Base-by-base conservation (phyloP, 805 yeast species). In the Komagataella pastoris region DNA sequence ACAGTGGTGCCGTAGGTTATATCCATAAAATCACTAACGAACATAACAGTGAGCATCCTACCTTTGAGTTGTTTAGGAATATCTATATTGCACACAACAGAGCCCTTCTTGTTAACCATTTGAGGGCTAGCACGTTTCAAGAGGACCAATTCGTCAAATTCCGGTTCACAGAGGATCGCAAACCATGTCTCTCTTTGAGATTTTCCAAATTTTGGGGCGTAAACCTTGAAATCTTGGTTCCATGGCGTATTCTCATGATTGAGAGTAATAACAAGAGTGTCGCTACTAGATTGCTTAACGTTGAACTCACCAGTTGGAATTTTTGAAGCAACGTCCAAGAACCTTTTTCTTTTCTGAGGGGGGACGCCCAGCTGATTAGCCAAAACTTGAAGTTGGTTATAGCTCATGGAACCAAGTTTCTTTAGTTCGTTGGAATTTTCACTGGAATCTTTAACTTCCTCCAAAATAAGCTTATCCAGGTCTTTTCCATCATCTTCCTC, bases 151-250 rank as follows among this genome's bases (percentile, higher is more conserved):
- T 82, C 86, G 47, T 75, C 75, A 2, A 65, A 69, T 6, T 68
- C 65, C 24, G 67, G 66, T 55, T 81, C 79, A 54, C 77, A 69
- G 7, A 82, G 57, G 49, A 91, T 76, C 7, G 82, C 76, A 64
- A 91, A 88, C 98, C 99, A 93, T 0, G 95, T 80, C 63, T 93
- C 98, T 60, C 88, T 83, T 66, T 93, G 99, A 2, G 81, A 72
- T 65, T 93, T 91, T 47, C 96, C 95, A 68, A 87, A 93, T 58
- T 77, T 79, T 2, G 95, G 91, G 53, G 90, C 73, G 59, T 82
- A 80, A 50, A 88, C 77, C 56, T 77, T 78, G 69, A 80, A 85
- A 47, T 83, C 89, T 3, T 70, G 68, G 55, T 75, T 77, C 51
- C 68, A 61, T 3, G 80, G 73, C 21, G 55, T 58, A 51, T 77